Base-by-base conservation (phyloP, 495 filamentous ascomycete genomes). In the Apiosordaria backusii region DNA sequence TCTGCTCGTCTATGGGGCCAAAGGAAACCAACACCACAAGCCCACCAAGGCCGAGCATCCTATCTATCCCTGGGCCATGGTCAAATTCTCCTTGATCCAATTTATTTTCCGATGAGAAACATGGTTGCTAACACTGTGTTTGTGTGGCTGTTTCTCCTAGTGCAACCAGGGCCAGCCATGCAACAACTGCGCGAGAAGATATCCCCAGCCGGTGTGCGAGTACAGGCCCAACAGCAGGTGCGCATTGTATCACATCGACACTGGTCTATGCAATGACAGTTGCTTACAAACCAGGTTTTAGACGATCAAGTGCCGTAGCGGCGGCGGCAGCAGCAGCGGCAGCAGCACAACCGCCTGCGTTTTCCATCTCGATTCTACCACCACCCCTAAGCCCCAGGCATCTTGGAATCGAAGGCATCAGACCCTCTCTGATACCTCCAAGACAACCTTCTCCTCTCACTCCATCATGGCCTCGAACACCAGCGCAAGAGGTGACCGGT, bases 101-200 rank as follows among this genome's bases (percentile, higher is more conserved):
- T 18, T 21, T 21, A 21, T 57, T 2, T 10, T 2, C 18, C 21
- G 50, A 23, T 54, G 15, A 63, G 10, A 19, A n/a, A 58, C 25
- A 50, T 67, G 21, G n/a, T 66, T 19, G 61, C 26, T n/a, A 15
- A 61, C 35, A 50, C 50, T 62, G 62, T 50, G 19, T 55, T 25
- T 55, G 23, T 50, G 21, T 35, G 52, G n/a, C 35, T 50, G 24
- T 35, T 22, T 60, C 22, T 24, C 50, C 23, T 52, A 79, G 77
- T 79, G 77, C 62, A 76, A 77, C 62, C 77, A 79, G 65, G 75
- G 73, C 21, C 74, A 74, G 23, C 77, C 77, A 45, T 79, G 77
- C 68, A 75, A 70, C 67, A 79, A 79, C 63, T 79, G 77, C 50
- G 73, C 72, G 21, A 70, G 77, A 29, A 65, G 77, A 24, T 79